phyloP scores from a whole-genome alignment of 495 filamentous ascomycete species.

The Penicillium psychrofluorescens region DNA sequence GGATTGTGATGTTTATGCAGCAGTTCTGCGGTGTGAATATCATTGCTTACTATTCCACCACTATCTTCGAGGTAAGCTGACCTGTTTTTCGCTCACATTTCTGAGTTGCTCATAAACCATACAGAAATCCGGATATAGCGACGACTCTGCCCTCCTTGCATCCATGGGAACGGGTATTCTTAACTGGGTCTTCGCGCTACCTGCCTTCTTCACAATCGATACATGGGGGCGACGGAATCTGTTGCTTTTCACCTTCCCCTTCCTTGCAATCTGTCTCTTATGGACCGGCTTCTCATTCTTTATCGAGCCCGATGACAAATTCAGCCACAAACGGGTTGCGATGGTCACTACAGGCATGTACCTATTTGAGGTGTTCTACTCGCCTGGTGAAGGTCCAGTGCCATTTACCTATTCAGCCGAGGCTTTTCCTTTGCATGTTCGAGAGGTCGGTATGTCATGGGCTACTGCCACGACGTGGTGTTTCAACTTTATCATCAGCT shows the following conservation, averaged over 20 bases:
- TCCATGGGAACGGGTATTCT: conserved; percentile 59
- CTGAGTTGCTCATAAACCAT: too few species aligned
- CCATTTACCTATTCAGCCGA: conserved; percentile 55
- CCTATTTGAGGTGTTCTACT: conserved; percentile 46
- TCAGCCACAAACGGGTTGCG: conserved; percentile 31
- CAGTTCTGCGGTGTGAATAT: conserved; percentile 49
- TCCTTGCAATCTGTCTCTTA: conserved; percentile 51
- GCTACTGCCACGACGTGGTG: conserved; percentile 46
- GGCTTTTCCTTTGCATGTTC: conserved; percentile 51
- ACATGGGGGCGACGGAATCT: conserved; percentile 56
- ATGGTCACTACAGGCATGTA: conserved; percentile 46
- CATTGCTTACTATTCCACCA: conserved; percentile 48
- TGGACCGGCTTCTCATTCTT: conserved; percentile 53
- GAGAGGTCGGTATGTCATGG: conserved; percentile 65
- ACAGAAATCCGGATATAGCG: conserved; percentile 34
- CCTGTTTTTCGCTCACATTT: too few species aligned
- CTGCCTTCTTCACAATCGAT: conserved; percentile 63
- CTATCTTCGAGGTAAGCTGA: conserved; percentile 36
- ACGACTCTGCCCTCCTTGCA: conserved; percentile 41
- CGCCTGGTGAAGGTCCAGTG: conserved; percentile 49
- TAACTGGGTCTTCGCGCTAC: conserved; percentile 59
- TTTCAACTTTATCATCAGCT: conserved; percentile 47
- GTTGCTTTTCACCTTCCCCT: conserved; percentile 59
- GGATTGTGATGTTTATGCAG: conserved; percentile 47
- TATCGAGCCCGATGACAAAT: conserved; percentile 27